A percentile compares a stretch with the other conserved stretches of the same genome.
Conservation (phyloP, 208 protist species). For the Crithidia sp. region DNA sequence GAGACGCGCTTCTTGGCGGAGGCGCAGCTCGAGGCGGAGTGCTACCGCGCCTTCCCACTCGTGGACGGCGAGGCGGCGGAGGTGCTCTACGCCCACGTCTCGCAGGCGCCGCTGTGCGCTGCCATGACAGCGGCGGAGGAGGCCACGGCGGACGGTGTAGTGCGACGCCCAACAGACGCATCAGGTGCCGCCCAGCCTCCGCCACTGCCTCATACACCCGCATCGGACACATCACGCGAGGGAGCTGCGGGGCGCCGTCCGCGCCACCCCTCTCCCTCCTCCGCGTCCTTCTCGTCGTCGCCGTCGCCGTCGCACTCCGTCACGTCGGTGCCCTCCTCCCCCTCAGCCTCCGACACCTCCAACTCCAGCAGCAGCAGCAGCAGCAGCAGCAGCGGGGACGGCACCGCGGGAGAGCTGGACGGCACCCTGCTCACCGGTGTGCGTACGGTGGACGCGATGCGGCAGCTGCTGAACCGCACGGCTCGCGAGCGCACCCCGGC, state of each 20-base stretch:
- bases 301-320: not conserved
- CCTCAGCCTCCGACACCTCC: not conserved
- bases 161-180: not conserved
- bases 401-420: not conserved
- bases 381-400: not conserved
- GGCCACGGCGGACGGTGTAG: not conserved
- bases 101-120: constrained; percentile 18
- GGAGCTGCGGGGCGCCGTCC: not conserved
- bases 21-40: constrained; percentile 69
- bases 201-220: not conserved
- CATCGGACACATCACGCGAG: not conserved
- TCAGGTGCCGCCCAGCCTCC: not conserved
- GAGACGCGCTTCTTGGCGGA: constrained; percentile 48
- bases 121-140: constrained; percentile 18
- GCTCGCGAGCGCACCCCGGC: not conserved
- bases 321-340: not conserved
- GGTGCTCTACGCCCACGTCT: constrained; percentile 26
- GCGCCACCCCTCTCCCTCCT: not conserved
- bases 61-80: constrained; percentile 31
- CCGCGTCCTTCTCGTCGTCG: not conserved
- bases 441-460: constrained; percentile 19
- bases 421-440: not conserved
- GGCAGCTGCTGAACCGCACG: constrained; percentile 12
- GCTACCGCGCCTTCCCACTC: constrained; percentile 77
- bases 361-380: not conserved